Conservation (phyloP, 805 yeast species). For the Lachancea lanzarotensis region DNA sequence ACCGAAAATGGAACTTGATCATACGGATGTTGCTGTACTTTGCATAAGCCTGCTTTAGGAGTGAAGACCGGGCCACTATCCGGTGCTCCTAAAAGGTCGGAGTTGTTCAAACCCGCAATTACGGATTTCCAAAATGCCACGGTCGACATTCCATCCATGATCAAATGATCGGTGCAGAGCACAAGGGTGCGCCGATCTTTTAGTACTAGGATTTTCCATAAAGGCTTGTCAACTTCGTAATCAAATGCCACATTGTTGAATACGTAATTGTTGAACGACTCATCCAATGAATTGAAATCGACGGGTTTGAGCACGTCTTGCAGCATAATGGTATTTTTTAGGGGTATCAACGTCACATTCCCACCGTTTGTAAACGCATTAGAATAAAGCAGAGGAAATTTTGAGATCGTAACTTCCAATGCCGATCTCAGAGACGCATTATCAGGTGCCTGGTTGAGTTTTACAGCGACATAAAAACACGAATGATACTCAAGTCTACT, state of each 20-base stretch:
- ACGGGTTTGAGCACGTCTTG: slow-evolving; percentile 20
- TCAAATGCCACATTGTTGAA: slow-evolving; percentile 17
- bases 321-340: slow-evolving; percentile 9
- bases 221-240: slow-evolving; percentile 14
- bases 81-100: neutral
- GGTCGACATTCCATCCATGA: slow-evolving; percentile 27
- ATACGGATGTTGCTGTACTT: slow-evolving; percentile 4
- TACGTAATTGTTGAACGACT: slow-evolving; percentile 14
- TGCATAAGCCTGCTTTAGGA: neutral
- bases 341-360: neutral
- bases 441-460: slow-evolving; percentile 18
- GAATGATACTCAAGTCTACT: slow-evolving; percentile 24
- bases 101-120: slow-evolving; percentile 10
- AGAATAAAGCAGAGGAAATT: slow-evolving; percentile 17
- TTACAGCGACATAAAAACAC: slow-evolving; percentile 20
- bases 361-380: slow-evolving; percentile 9
- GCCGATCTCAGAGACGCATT: slow-evolving; percentile 10
- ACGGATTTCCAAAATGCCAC: slow-evolving; percentile 18
- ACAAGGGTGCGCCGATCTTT: slow-evolving; percentile 14
- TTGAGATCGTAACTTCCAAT: slow-evolving; percentile 10
- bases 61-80: neutral
- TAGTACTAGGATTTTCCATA: slow-evolving; percentile 25
- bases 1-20: slow-evolving; percentile 12
- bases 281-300: slow-evolving; percentile 12
- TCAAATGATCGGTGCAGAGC: slow-evolving; percentile 21